Evolutionary conservation across 208 protist species (phyloP).

Genomic region (Acanthamoeba healyi): DNA sequence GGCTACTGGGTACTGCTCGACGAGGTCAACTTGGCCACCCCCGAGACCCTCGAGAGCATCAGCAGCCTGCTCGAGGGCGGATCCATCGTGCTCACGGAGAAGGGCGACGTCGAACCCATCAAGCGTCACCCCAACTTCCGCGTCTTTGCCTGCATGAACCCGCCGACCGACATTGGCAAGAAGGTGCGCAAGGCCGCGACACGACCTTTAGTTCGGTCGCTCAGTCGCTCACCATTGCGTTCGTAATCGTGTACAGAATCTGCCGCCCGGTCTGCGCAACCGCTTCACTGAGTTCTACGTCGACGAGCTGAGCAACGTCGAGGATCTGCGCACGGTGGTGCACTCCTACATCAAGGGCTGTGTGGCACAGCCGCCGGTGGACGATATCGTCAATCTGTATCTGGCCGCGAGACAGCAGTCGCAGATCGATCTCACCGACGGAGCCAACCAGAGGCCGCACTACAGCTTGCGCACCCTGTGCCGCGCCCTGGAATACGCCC

Average conservation of each 20-base stretch:
- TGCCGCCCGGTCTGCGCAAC: slow-evolving; percentile 95
- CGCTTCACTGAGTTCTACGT: slow-evolving; percentile 99
- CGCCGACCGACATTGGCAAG: slow-evolving; percentile 99
- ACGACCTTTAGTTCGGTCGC: too few species aligned
- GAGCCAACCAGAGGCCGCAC: slow-evolving; percentile 95
- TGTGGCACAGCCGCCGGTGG: slow-evolving; percentile 81
- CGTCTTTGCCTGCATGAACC: slow-evolving; percentile 99
- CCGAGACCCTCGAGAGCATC: slow-evolving; percentile 97
- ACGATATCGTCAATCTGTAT: slow-evolving; percentile 97
- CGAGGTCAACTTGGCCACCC: slow-evolving; percentile 99
- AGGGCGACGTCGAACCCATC: slow-evolving; percentile 91
- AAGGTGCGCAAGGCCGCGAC: too few species aligned
- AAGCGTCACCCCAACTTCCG: slow-evolving; percentile 97
- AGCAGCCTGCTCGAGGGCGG: slow-evolving; percentile 96
- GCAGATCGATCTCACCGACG: slow-evolving; percentile 93
- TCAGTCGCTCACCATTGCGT: not conserved
- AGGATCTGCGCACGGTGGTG: slow-evolving; percentile 96
- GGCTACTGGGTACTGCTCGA: slow-evolving; percentile 99
- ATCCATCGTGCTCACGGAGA: slow-evolving; percentile 92
- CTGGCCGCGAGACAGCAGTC: slow-evolving; percentile 93
- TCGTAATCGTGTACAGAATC: slow-evolving; percentile 31
- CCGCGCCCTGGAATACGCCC: slow-evolving; percentile 95
- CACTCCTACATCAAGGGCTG: slow-evolving; percentile 83
- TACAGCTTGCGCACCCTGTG: slow-evolving; percentile 98
- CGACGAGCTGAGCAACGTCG: slow-evolving; percentile 95